Percentiles rank a stretch among this genome's conserved stretches.
These are phyloP conservation scores for Lunularia cruciata DNA, from an alignment of 225 moss, liverwort and hornwort genomes.

Conservation along the genomic window DNA sequence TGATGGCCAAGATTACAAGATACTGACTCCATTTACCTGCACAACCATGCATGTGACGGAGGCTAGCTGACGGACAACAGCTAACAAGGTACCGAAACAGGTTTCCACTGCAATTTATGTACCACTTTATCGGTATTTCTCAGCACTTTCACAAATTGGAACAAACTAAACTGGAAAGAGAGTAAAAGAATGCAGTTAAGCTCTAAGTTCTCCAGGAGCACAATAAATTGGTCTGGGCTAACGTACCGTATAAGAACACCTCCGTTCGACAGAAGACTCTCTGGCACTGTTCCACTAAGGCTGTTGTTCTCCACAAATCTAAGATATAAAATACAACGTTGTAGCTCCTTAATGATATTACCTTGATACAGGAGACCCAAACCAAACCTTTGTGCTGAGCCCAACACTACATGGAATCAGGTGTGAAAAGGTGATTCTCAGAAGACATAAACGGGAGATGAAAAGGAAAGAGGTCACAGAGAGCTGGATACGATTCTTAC, in stretches of 20 bases:
- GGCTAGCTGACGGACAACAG: neutral
- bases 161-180: no score
- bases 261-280: constrained; percentile 33
- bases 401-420: no score
- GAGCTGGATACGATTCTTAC: constrained; percentile 22
- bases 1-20: neutral
- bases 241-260: constrained; percentile 33
- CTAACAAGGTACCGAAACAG: neutral
- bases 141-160: neutral
- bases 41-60: neutral
- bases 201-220: no score
- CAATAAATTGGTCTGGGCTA: neutral
- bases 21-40: neutral
- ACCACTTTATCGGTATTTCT: neutral
- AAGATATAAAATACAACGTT: neutral
- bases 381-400: neutral
- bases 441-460: no score
- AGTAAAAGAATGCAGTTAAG: no score
- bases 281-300: constrained; percentile 38
- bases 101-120: neutral
- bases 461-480: neutral
- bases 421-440: no score
- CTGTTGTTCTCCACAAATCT: constrained; percentile 42
- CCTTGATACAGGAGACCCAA: neutral
- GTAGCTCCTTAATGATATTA: neutral